phyloP scores from a whole-genome alignment of 441 rosid species.

The Sinapis alba region DNA sequence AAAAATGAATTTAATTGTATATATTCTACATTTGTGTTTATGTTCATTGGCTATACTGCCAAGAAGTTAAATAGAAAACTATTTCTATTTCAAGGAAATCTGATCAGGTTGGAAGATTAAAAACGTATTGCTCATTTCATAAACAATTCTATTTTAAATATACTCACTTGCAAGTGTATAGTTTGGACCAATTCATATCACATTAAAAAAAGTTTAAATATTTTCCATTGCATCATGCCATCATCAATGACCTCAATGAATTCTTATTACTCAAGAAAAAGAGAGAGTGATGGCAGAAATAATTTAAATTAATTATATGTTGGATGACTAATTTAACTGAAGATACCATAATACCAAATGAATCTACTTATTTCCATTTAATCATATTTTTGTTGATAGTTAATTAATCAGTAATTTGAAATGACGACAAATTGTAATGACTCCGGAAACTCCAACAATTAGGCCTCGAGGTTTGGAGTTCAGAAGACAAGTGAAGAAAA shows the following conservation, averaged over 20 bases:
- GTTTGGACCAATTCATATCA: slow-evolving; percentile 24
- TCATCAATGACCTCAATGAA: slow-evolving; percentile 37
- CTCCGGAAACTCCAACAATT: slow-evolving; percentile 36
- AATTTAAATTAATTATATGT: not conserved
- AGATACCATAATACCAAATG: slow-evolving; percentile 4
- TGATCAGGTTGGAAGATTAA: not conserved
- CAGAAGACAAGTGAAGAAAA: slow-evolving; percentile 18
- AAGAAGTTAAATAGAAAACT: not conserved
- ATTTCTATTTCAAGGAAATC: not conserved
- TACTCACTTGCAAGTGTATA: not conserved
- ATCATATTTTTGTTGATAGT: not conserved
- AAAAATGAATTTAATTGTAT: not conserved
- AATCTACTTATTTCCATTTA: slow-evolving; percentile 6
- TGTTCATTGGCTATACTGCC: not conserved
- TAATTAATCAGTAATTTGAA: not conserved
- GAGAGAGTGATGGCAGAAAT: slow-evolving; percentile 9
- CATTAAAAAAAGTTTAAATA: not conserved
- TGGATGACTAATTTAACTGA: not conserved
- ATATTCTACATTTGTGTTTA: not conserved
- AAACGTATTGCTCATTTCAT: slow-evolving; percentile 16
- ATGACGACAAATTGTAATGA: slow-evolving; percentile 24
- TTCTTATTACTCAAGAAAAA: not conserved
- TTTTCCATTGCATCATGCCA: slow-evolving; percentile 17
- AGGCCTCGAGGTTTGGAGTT: slow-evolving; percentile 39
- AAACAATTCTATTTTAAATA: not conserved